Conservation (phyloP, 306 rosid species). For the Morella rubra region DNA sequence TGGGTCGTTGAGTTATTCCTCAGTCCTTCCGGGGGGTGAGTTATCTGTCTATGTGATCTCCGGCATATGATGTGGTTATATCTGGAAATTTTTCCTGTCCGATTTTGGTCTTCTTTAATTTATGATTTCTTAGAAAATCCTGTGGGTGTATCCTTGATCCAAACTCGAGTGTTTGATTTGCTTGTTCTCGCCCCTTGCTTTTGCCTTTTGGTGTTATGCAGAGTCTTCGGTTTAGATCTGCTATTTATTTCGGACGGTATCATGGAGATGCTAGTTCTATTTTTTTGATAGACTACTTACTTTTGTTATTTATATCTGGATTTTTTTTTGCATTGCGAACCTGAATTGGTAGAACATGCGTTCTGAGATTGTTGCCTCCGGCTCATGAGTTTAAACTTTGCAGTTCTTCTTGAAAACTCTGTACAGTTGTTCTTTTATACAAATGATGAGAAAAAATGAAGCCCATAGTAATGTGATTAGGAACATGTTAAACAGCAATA, state of each 20-base stretch:
- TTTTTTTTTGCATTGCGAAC: not conserved
- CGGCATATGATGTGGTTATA: not conserved
- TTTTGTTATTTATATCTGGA: not conserved
- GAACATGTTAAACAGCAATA: not conserved
- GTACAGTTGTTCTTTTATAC: not conserved
- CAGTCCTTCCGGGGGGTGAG: not conserved
- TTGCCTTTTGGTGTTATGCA: not conserved
- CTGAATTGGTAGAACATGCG: slow-evolving; percentile 13
- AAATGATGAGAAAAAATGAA: not conserved
- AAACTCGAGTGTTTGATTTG: not conserved
- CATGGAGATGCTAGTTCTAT: not conserved
- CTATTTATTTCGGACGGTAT: not conserved
- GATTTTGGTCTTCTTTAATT: not conserved
- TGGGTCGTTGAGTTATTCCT: slow-evolving; percentile 21
- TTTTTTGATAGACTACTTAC: not conserved
- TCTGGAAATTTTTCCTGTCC: slow-evolving; percentile 4
- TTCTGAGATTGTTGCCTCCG: slow-evolving; percentile 1
- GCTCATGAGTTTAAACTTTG: not conserved
- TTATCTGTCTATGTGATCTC: slow-evolving; percentile 16
- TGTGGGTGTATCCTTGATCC: slow-evolving; percentile 11
- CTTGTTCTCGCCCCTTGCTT: not conserved
- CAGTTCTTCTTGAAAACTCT: not conserved
- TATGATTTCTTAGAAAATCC: not conserved
- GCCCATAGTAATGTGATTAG: not conserved
- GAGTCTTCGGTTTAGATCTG: slow-evolving; percentile 33